Evolutionary conservation across 192 early-diverging fungal species (phyloP), one percentile per base, ranked within the genome.

Genomic region (Coemansia sp.): DNA sequence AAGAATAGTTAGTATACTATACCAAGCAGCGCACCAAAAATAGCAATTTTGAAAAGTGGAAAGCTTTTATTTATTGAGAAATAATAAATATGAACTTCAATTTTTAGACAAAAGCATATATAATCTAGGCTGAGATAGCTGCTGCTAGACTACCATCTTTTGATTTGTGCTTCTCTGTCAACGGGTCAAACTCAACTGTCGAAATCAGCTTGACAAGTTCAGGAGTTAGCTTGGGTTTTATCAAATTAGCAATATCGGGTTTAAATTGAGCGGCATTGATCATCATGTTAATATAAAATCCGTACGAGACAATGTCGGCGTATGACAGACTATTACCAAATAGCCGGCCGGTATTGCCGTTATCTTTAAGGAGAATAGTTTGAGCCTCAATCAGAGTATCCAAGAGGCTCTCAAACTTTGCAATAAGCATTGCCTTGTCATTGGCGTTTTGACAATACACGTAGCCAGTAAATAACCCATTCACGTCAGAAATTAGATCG

Each of bases 261-360:
- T 51, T 21, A 19, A 53, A 35, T 9, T 4, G 22, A 27, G 47
- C 25, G 35, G 32, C 8, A 2, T 15, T 47, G 29, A 62, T 50
- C 2, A 65, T 47, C 7, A 70, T 22, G 41, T 59, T 45, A 37
- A 56, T 72, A 60, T 72, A 63, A 32, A 69, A 60, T 4, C 25
- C 51, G 25, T 72, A 81, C 2, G 59, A 7, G 11, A 63, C 59
- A 15, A 83, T 59, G 49, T 87, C 86, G 0, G 71, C 63, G 15
- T 81, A 66, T 5, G 82, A 80, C 3, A 79, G 53, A 39, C 69
- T 72, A 60, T 82, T 57, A n/a, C 85, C 85, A 32, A 83, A 60
- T 14, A 70, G 75, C 52, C 77, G 76, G 3, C 87, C 87, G 14
- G 76, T 87, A 52, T 64, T 62, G 32, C 87, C 87, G 54, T 88